Base-by-base conservation (phyloP, 495 filamentous ascomycete species). In the Articulospora tetracladia region DNA sequence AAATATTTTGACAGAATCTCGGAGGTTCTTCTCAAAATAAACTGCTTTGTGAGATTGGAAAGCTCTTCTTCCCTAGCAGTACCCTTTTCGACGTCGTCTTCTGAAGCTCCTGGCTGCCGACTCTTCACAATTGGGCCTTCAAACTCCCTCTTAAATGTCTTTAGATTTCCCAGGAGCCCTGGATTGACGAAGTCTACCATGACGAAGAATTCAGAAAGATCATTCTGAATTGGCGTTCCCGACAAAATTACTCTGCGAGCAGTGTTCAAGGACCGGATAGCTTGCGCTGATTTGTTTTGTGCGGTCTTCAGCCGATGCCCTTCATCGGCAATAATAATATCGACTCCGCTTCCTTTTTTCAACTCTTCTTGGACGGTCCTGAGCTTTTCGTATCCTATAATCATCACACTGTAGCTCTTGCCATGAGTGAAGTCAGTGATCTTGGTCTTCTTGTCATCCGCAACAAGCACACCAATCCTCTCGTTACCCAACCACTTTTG, bases 141-240 rank as follows among this genome's bases (percentile, higher is more conserved):
- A 58, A 91, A 92, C 48, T 90, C 83, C 39, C 78, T 82, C 63
- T 86, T 85, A 66, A 93, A 93, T 1, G 81, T 78, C 41, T 84
- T 79, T 67, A 86, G 85, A 20, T 77, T 84, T 26, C 86, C 86
- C 11, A 93, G 74, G 22, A 91, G 70, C 2, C 86, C 87, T 0
- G 89, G 88, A 67, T 93, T 93, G 64, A 92, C 85, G 52, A 92
- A 85, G 67, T 93, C 88, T 4, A 91, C 87, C 70, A 89, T 89
- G 22, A 81, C 84, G 68, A 84, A 91, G 73, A 92, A 92, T 62
- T 93, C 89, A 52, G 81, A 83, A 30, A 93, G 71, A 67, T 93
- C 90, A 56, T 93, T 93, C 68, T 93, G 89, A 19, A 93, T 81
- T 19, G 89, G 89, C 0, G 89, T 93, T 0, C 89, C 89, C 3